Evolutionary conservation across 225 moss, liverwort and hornwort species (phyloP), one percentile per base, ranked within the genome.

Genomic region (Asterella californica): DNA sequence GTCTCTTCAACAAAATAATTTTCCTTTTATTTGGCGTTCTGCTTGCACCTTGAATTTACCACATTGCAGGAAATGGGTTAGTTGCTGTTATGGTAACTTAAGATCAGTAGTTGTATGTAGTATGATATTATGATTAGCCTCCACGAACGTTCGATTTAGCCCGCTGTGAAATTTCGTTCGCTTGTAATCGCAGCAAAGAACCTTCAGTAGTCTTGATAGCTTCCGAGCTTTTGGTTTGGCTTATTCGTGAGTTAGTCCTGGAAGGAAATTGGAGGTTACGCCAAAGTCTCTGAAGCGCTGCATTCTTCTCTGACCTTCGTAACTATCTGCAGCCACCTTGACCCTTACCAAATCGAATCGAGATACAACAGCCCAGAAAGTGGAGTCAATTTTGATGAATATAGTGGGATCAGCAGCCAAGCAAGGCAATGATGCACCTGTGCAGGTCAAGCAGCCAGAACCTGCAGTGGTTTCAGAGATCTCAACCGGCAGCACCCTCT

Each of bases 341-440:
- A 94, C 94, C 65, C 83, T 94, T 32, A 94, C 94, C 34, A 94
- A 94, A 81, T 89, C 92, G 0, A 94, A 94, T 76, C 92, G 94
- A 21, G 90, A 94, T 69, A 88, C 91, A 42, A 87, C 94, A 7
- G 92, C 94, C 48, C 79, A 84, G 59, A 92, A 94, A 83, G 92
- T 94, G 66, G 92, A 94, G 81, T 88, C 89, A 76, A 88, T 94
- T 84, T 86, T 94, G 89, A 89, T 84, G 83, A 91, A 92, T 60
- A 91, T 94, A 70, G 94, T 94, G 34, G 92, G 94, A 57, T 82
- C 83, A 49, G 68, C 90, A 11, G 60, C 71, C 19, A 83, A 70
- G 42, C 67, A 67, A 67, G 47, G 50, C 74, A 74, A 33, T 74
- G 38, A 77, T 24, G 83, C 78, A 66, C 75, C 84, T 52, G 75